Evolutionary conservation across 2,329 filamentous ascomycete species (phyloP).

Genomic region (Dothideomycetes sp.): DNA sequence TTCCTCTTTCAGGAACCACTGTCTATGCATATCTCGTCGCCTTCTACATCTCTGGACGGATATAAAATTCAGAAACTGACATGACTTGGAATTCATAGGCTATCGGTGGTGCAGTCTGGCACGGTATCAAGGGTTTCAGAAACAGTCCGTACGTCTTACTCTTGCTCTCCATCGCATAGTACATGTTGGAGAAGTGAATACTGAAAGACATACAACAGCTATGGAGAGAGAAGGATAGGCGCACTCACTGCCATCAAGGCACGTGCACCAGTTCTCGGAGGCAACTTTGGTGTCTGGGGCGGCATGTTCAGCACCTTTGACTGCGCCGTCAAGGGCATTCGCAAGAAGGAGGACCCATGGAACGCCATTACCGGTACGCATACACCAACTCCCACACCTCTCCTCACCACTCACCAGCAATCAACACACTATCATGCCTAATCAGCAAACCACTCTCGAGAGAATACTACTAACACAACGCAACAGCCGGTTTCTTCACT

Average conservation of each 20-base stretch:
- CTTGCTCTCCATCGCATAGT: too few species aligned
- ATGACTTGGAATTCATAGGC: conserved; percentile 22
- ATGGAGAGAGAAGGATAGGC: conserved; percentile 85
- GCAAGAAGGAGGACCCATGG: conserved; percentile 94
- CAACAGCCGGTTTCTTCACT: conserved; percentile 96
- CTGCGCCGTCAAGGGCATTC: conserved; percentile 82
- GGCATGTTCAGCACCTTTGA: conserved; percentile 94
- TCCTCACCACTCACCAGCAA: too few species aligned
- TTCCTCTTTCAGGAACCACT: too few species aligned
- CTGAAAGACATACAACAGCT: conserved; percentile 2
- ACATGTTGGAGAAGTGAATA: too few species aligned
- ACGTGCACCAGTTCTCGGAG: conserved; percentile 87
- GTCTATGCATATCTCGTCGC: too few species aligned
- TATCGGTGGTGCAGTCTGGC: conserved; percentile 63
- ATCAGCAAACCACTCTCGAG: too few species aligned
- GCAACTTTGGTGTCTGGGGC: conserved; percentile 98
- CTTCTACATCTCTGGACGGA: too few species aligned
- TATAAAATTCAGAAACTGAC: too few species aligned
- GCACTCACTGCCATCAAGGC: conserved; percentile 95
- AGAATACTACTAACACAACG: too few species aligned
- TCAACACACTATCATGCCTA: too few species aligned
- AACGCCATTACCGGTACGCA: conserved; percentile 97
- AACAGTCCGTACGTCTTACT: conserved; percentile 43
- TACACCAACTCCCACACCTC: too few species aligned
- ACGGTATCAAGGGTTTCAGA: conserved; percentile 70